phyloP scores from a whole-genome alignment of 73 alveolate genomes.

The Durusdinium trenchii region DNA sequence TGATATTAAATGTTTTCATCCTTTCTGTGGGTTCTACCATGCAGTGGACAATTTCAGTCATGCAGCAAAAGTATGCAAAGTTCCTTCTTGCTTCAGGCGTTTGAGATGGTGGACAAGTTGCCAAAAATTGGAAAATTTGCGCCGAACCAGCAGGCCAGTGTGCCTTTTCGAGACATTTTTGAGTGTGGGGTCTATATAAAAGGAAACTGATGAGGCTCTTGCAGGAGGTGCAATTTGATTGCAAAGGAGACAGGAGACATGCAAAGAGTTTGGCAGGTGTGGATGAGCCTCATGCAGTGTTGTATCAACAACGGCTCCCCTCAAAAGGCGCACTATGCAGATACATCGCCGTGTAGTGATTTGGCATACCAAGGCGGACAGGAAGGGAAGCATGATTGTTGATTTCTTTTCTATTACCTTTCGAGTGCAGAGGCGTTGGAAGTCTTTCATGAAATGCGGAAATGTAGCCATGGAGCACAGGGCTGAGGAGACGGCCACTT shows the following conservation, averaged over 20 bases:
- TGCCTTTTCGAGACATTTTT: background rate
- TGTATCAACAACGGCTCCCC: conserved; percentile 1
- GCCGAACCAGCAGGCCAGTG: conserved; percentile 12
- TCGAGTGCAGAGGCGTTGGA: conserved; percentile 20
- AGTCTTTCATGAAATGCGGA: background rate
- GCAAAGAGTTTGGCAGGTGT: background rate
- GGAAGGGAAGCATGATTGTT: too few relatives aligned
- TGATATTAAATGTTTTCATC: too few relatives aligned
- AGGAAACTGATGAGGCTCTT: too few relatives aligned
- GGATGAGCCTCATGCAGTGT: background rate
- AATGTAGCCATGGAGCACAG: background rate
- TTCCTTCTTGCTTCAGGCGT: background rate
- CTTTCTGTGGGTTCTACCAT: too few relatives aligned
- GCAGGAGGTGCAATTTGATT: too few relatives aligned
- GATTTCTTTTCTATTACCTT: too few relatives aligned
- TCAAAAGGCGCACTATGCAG: background rate
- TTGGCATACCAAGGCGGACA: too few relatives aligned
- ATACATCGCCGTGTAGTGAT: background rate
- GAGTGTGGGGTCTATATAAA: too few relatives aligned
- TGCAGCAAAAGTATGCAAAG: too few relatives aligned
- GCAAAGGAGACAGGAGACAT: background rate
- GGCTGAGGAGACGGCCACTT: background rate
- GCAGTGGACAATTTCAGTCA: too few relatives aligned
- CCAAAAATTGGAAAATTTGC: conserved; percentile 2
- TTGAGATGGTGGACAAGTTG: conserved; percentile 4